A percentile compares a stretch with the other conserved stretches of the same genome.
Conservation (phyloP, 371 early-diverging fungal genomes). For the Mortierella sp. region DNA sequence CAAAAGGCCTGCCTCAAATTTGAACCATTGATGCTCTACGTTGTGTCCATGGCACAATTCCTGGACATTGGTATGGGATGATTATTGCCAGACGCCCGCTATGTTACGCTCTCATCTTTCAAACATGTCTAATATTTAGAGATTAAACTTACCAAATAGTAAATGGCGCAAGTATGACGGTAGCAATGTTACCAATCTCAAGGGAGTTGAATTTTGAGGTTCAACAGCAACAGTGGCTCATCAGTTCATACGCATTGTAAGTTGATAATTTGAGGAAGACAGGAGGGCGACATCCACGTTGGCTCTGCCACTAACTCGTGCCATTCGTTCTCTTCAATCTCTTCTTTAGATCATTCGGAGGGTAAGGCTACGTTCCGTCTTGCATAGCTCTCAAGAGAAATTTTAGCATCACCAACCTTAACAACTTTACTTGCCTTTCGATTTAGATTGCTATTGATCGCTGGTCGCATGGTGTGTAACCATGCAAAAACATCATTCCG, state of each 20-base stretch:
- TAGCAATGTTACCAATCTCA: conserved; percentile 52
- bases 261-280: conserved; percentile 3
- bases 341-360: conserved; percentile 41
- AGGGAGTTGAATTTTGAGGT: conserved; percentile 44
- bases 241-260: conserved; percentile 54
- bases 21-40: conserved; percentile 51
- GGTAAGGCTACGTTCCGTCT: conserved; percentile 15
- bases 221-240: conserved; percentile 53
- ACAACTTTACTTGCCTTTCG: not conserved
- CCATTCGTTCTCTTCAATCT: not conserved
- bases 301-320: too few species aligned
- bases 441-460: conserved; percentile 39
- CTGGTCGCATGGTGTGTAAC: conserved; percentile 47
- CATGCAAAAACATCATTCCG: too few species aligned
- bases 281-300: too few species aligned
- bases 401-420: not conserved
- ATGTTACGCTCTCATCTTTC: not conserved
- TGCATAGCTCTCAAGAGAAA: not conserved
- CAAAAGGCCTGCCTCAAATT: conserved; percentile 21
- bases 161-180: conserved; percentile 53
- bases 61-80: conserved; percentile 45
- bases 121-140: not conserved
- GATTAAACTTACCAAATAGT: conserved; percentile 10
- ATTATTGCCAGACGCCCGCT: not conserved
- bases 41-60: conserved; percentile 54